Evolutionary conservation across 2,329 filamentous ascomycete species (phyloP).

Genomic region (Ophiosphaerella narmari): DNA sequence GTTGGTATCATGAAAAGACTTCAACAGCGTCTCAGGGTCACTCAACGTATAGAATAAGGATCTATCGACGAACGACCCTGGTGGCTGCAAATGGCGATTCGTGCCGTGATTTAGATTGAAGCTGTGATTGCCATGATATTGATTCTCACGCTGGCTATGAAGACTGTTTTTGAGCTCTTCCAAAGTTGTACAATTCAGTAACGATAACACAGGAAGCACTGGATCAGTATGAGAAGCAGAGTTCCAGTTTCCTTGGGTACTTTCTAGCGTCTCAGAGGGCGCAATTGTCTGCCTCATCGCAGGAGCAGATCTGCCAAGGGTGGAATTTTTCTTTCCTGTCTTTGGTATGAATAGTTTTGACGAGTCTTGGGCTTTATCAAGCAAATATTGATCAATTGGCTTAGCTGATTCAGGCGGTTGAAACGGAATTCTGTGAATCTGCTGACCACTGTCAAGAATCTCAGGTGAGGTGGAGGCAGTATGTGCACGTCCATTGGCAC

Average conservation of each 20-base stretch:
- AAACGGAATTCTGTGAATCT: slow-evolving; percentile 36
- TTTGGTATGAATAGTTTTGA: slow-evolving; percentile 19
- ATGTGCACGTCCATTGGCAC: slow-evolving; percentile 10
- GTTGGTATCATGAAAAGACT: slow-evolving; percentile 39
- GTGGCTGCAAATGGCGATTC: slow-evolving; percentile 14
- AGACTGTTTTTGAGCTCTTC: slow-evolving; percentile 36
- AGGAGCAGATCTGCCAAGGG: slow-evolving; percentile 10
- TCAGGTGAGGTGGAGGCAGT: slow-evolving; percentile 12
- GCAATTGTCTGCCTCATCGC: neutral
- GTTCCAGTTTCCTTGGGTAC: neutral
- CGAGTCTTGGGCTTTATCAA: slow-evolving; percentile 9
- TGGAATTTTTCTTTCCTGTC: slow-evolving; percentile 27
- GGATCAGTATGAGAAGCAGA: neutral
- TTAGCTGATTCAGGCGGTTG: slow-evolving; percentile 10
- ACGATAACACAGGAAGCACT: slow-evolving; percentile 23
- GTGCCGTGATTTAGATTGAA: slow-evolving; percentile 26
- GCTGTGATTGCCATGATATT: slow-evolving; percentile 11
- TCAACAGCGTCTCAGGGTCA: slow-evolving; percentile 36
- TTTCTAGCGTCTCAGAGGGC: neutral
- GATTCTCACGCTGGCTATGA: slow-evolving; percentile 15
- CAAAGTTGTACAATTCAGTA: slow-evolving; percentile 34
- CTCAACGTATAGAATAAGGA: slow-evolving; percentile 43
- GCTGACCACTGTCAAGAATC: slow-evolving; percentile 29
- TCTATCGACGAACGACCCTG: slow-evolving; percentile 34
- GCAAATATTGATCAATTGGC: slow-evolving; percentile 6